phyloP scores from a whole-genome alignment of 2,329 filamentous ascomycete genomes.

The Penicillium occitanis region DNA sequence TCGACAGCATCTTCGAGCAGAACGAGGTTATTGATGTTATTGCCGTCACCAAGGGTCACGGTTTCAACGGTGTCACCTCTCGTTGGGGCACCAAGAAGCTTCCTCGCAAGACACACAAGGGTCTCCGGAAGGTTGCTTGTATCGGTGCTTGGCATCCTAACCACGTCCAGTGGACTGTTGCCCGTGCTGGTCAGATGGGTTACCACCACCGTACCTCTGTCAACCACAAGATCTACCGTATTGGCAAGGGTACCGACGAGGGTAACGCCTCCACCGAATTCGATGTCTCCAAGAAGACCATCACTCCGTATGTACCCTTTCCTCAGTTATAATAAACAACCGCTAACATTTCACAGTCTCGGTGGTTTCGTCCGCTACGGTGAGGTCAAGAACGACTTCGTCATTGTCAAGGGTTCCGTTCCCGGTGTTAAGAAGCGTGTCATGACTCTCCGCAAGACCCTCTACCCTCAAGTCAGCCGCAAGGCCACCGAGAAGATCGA shows the following conservation, averaged over 20 bases:
- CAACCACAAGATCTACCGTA: constrained; percentile 99
- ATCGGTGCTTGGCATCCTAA: constrained; percentile 99
- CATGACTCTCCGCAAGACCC: constrained; percentile 97
- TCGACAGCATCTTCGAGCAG: constrained; percentile 96
- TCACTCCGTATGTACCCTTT: constrained; percentile 82
- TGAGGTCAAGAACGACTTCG: constrained; percentile 98
- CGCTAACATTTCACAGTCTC: constrained; percentile 59
- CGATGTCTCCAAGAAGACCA: constrained; percentile 98
- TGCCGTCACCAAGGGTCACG: constrained; percentile 99
- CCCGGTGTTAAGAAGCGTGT: constrained; percentile 99
- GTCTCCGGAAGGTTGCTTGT: constrained; percentile 99
- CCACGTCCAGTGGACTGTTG: constrained; percentile 99
- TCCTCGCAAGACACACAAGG: constrained; percentile 99
- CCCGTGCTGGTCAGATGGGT: constrained; percentile 98
- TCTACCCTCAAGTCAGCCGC: constrained; percentile 95
- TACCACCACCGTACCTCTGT: constrained; percentile 99
- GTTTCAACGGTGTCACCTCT: constrained; percentile 94
- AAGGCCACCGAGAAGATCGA: constrained; percentile 98
- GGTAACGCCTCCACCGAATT: constrained; percentile 92
- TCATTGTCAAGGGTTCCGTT: constrained; percentile 96
- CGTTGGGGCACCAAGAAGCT: constrained; percentile 99
- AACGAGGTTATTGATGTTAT: constrained; percentile 99
- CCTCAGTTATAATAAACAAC: neutral
- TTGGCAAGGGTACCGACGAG: constrained; percentile 88
- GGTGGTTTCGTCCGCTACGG: constrained; percentile 99